Percentiles rank a stretch among this genome's conserved stretches.
Conservation (phyloP, 768 basidiomycete species). For the Amanita fuliginea region DNA sequence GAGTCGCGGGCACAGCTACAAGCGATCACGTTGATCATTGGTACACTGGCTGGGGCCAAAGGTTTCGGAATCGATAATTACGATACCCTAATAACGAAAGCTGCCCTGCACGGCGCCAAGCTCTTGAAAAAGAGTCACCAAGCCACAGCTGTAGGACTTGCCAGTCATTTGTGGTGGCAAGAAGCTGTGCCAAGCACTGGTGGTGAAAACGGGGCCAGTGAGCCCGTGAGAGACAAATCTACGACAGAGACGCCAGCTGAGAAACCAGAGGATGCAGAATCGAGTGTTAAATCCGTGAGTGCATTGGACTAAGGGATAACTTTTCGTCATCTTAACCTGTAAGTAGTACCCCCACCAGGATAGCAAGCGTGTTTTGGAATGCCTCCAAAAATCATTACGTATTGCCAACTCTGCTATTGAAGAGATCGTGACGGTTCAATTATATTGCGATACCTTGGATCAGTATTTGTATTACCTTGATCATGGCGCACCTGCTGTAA, state of each 20-base stretch:
- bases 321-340: constrained; percentile 1
- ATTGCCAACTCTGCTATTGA: constrained; percentile 96
- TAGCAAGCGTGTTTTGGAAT: constrained; percentile 95
- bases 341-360: constrained; percentile 77
- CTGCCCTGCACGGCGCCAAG: constrained; percentile 94
- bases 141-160: constrained; percentile 85
- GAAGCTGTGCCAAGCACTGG: constrained; percentile 34
- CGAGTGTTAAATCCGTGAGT: constrained; percentile 44
- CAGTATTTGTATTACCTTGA: constrained; percentile 96
- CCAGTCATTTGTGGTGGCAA: constrained; percentile 99
- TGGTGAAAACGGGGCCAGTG: constrained; percentile 22
- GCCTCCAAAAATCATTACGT: constrained; percentile 90
- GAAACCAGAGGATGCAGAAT: constrained; percentile 32
- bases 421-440: constrained; percentile 91
- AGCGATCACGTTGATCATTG: constrained; percentile 94
- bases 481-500: constrained; percentile 80
- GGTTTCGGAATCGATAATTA: constrained; percentile 96
- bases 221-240: constrained; percentile 20
- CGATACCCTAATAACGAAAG: constrained; percentile 96
- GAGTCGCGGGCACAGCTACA: constrained; percentile 93
- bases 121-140: constrained; percentile 98
- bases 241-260: constrained; percentile 24
- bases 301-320: background rate
- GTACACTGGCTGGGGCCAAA: constrained; percentile 75
- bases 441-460: constrained; percentile 94